Evolutionary conservation across 768 basidiomycete genomes (phyloP), one percentile per base, ranked within the genome.

Genomic region (Lentinula boryana): DNA sequence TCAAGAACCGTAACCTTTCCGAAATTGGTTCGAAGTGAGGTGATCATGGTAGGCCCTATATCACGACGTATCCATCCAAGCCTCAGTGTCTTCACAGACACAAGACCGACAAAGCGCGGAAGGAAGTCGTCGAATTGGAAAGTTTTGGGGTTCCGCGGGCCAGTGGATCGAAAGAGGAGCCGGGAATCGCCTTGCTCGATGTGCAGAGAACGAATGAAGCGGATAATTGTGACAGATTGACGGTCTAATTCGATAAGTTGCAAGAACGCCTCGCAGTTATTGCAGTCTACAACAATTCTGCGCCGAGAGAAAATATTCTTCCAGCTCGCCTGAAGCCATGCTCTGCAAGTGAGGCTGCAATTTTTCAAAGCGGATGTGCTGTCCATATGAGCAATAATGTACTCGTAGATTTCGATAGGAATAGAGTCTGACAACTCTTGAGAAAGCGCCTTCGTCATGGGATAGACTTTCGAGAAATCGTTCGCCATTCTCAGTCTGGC

Each of bases 121-220:
- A 58, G 57, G n/a, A n/a, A 48, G 10, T 57, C 56, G 18, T 58
- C 57, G 15, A 48, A 58, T 48, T 49, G 57, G 23, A 58, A 58
- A 7, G 40, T 15, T 18, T 35, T 21, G 12, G n/a, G 23, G 41
- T 57, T 35, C 27, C 27, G 40, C 3, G 57, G 46, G 10, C 57
- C 57, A n/a, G 46, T 48, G 21, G 46, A 48, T 48, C 46, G 6
- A n/a, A 21, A 48, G 21, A 48, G 46, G 10, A 48, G 46, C 46
- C 46, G n/a, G 12, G 46, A 48, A 21, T 48, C 46, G 46, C 57
- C 57, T 31, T 58, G 57, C 46, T 58, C 57, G 13, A 58, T 32
- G 8, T 31, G 44, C n/a, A 58, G 41, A 15, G 15, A 18, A 16
- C 40, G 21, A 18, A 58, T 48, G 46, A 49, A 50, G 7, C 44